Evolutionary conservation across 2,329 filamentous ascomycete species (phyloP), one percentile per base, ranked within the genome.

Genomic region (Alternaria brassicicola): DNA sequence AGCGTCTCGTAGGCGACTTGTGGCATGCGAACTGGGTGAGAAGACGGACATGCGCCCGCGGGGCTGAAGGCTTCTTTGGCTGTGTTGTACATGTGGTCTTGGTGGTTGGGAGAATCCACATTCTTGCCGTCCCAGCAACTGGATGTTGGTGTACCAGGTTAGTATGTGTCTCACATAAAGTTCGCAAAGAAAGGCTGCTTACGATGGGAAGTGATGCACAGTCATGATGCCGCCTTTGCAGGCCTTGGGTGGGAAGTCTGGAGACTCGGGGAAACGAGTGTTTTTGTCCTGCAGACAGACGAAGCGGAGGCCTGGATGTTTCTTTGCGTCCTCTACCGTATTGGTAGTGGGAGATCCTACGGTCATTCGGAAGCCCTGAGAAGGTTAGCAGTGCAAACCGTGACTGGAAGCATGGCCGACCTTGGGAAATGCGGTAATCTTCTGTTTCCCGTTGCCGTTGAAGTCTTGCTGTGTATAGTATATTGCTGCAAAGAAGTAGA

Each of bases 51-150:
- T 1, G 69, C 59, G 2, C 62, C 65, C 1, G 68, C 67, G 28
- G 59, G 57, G 5, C 45, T 49, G 61, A 73, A 73, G 8, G 52
- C 61, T 12, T 67, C 70, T 33, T 61, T 58, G 5, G 55, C 61
- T 2, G 62, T 68, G 25, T 45, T 52, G 61, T 60, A 72, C 67
- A 75, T 72, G 64, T 81, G 87, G 63, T 80, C 79, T 76, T 82
- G 82, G 78, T 88, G 86, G 73, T 88, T 81, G 1, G 71, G 57
- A 13, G 82, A 82, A 64, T 85, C 84, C 4, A 80, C 51, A 67
- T 82, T 82, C 64, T 77, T 78, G 54, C 81, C 81, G 57, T 83
- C 80, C 81, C 81, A 83, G 75, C 72, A 47, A 2, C 43, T 47
- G 6, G 21, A n/a, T 43, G 23, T 43, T 28, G 43, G 19, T 10